A percentile compares a stretch with the other conserved stretches of the same genome.
These are phyloP conservation scores for Penicillium sp. DNA, from an alignment of 2,329 filamentous ascomycete species.

Conservation along the genomic window DNA sequence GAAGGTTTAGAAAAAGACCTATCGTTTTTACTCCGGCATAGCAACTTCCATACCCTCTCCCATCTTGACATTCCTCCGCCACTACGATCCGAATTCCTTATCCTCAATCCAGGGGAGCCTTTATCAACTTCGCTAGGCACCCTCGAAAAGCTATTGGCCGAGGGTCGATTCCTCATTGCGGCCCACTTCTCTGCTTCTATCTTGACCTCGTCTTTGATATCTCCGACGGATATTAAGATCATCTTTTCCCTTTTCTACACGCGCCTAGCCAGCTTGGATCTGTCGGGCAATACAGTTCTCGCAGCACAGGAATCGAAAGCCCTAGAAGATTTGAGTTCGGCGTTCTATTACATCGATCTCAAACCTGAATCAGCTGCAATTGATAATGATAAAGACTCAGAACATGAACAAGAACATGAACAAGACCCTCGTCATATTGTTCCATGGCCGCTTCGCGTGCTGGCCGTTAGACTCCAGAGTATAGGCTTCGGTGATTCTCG, in stretches of 20 bases:
- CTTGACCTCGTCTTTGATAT: conserved; percentile 43
- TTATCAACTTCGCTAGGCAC: conserved; percentile 34
- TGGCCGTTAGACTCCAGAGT: conserved; percentile 79
- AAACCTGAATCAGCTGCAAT: conserved; percentile 20
- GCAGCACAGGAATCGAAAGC: conserved; percentile 64
- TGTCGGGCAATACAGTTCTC: conserved; percentile 69
- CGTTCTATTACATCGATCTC: conserved; percentile 49
- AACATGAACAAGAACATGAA: conserved; percentile 63
- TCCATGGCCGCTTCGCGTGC: conserved; percentile 81
- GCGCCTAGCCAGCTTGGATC: conserved; percentile 74
- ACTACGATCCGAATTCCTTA: conserved; percentile 67
- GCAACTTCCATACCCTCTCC: conserved; percentile 79
- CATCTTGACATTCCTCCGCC: conserved; percentile 58
- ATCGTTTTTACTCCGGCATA: conserved; percentile 72
- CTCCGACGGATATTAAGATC: conserved; percentile 54
- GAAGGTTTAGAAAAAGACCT: conserved; percentile 65
- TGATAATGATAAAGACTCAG: conserved; percentile 59
- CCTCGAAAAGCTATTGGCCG: conserved; percentile 64
- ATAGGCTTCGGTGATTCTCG: conserved; percentile 82
- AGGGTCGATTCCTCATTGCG: conserved; percentile 76
- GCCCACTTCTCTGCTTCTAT: conserved; percentile 53
- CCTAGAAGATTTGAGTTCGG: conserved; percentile 60
- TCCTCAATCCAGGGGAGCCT: conserved; percentile 62
- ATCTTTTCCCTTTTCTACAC: conserved; percentile 80
- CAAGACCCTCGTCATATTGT: conserved; percentile 68